Evolutionary conservation across 345 rosid species (phyloP), one percentile per base, ranked within the genome.

Genomic region (Eucalyptus sp.): DNA sequence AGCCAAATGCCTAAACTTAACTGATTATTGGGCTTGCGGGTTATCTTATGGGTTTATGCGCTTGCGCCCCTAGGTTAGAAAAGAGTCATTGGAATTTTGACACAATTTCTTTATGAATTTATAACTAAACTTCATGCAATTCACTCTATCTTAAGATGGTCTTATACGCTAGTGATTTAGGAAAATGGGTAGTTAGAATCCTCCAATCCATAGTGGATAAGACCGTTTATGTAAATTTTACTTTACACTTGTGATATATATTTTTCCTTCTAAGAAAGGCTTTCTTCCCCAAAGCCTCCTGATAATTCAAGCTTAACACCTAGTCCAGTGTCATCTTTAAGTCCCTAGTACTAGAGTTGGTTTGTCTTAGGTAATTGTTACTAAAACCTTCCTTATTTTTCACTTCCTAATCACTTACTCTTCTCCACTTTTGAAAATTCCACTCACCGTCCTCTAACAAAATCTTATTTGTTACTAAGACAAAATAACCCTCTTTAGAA

Each of bases 221-320:
- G 17, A 18, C 3, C 3, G 10, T 14, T 14, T n/a, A 15, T 64
- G 33, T 64, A 64, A 64, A n/a, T 29, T 29, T 64, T 13, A 29
- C 71, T 1, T 64, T 64, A 29, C 37, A n/a, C 16, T 7, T 1
- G 17, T 31, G 1, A n/a, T 13, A 0, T 64, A 64, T 64, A 7
- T 64, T 29, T 64, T 64, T 71, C 41, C 44, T 71, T 33, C 22
- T 71, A 33, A 5, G 81, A 18, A 71, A 71, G 44, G 81, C 81
- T 17, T 71, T 33, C 44, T 71, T 18, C 10, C 81, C 13, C 2
- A 31, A 37, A 71, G 27, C 46, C 13, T 71, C 25, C 46, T 24
- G 9, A 68, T 16, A 68, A 31, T 66, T 68, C 22, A 33, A 68
- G 41, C 46, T 37, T 71, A 37, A 37, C 22, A 14, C 46, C 13